phyloP scores from a whole-genome alignment of 2,329 filamentous ascomycete species.

The Waltergamsia citrina region DNA sequence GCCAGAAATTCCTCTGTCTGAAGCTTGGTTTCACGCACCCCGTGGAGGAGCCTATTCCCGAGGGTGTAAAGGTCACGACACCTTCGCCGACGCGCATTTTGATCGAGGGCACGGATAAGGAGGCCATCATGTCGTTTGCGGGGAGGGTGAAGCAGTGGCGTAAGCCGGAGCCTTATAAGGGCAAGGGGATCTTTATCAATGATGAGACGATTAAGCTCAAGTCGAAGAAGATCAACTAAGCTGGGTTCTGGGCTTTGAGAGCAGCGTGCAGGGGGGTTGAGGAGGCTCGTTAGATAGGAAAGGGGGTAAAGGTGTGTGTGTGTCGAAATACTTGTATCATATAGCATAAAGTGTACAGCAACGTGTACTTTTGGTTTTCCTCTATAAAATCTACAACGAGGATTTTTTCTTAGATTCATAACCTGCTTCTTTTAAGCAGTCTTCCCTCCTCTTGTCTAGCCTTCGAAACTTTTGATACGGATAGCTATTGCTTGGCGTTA shows the following conservation, averaged over 20 bases:
- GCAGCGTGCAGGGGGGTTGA: too few relatives aligned
- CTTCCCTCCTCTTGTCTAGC: too few relatives aligned
- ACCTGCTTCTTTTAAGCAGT: too few relatives aligned
- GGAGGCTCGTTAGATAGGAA: too few relatives aligned
- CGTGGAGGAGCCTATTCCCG: slow-evolving; percentile 77
- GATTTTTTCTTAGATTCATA: too few relatives aligned
- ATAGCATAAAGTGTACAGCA: too few relatives aligned
- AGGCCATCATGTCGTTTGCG: slow-evolving; percentile 83
- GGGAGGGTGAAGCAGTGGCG: slow-evolving; percentile 84
- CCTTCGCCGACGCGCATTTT: slow-evolving; percentile 88
- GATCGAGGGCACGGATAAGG: slow-evolving; percentile 78
- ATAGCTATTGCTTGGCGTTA: slow-evolving; percentile 21
- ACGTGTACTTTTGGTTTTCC: too few relatives aligned
- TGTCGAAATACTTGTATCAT: too few relatives aligned
- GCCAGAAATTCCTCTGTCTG: slow-evolving; percentile 81
- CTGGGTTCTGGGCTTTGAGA: slow-evolving; percentile 7
- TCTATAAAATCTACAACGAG: too few relatives aligned
- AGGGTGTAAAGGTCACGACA: slow-evolving; percentile 75
- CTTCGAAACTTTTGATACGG: too few relatives aligned
- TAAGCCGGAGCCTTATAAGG: slow-evolving; percentile 94
- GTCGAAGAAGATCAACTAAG: slow-evolving; percentile 94
- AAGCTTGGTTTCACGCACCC: slow-evolving; percentile 97
- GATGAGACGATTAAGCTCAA: slow-evolving; percentile 97
- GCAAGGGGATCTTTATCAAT: slow-evolving; percentile 97
- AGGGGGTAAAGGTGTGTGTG: too few relatives aligned